Evolutionary conservation across 371 early-diverging fungal genomes (phyloP).

Genomic region (Nematocida parisii): DNA sequence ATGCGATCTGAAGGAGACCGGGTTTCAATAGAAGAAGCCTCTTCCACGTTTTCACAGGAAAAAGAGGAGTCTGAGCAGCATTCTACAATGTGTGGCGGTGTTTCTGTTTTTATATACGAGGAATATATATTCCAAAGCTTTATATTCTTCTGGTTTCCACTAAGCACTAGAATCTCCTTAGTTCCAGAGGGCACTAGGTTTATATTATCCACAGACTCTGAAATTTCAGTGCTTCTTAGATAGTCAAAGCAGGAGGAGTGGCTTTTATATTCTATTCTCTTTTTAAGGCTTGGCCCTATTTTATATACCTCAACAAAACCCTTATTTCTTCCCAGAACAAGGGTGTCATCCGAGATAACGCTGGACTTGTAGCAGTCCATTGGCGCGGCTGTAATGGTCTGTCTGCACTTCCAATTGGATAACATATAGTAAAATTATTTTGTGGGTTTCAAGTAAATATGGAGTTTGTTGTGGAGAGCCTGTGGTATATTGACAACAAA

Average conservation of each 20-base stretch:
- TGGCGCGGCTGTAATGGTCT: slow-evolving; percentile 53
- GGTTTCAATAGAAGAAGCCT: background rate
- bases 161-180: slow-evolving; percentile 47
- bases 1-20: slow-evolving; percentile 2
- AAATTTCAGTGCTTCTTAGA: slow-evolving; percentile 93
- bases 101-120: slow-evolving; percentile 34
- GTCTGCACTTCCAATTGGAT: slow-evolving; percentile 56
- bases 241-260: slow-evolving; percentile 98
- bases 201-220: slow-evolving; percentile 97
- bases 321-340: slow-evolving; percentile 50
- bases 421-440: slow-evolving; percentile 56
- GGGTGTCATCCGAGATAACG: slow-evolving; percentile 22
- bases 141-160: slow-evolving; percentile 65
- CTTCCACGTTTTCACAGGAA: background rate
- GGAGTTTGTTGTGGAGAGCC: slow-evolving; percentile 40
- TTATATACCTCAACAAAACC: slow-evolving; percentile 53
- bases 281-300: slow-evolving; percentile 33
- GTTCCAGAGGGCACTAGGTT: slow-evolving; percentile 74
- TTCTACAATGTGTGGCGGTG: slow-evolving; percentile 39
- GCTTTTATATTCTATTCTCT: slow-evolving; percentile 53
- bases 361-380: slow-evolving; percentile 42
- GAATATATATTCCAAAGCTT: slow-evolving; percentile 60
- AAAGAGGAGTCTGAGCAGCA: slow-evolving; percentile 32
- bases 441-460: slow-evolving; percentile 11
- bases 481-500: slow-evolving; percentile 44